Percentiles rank a stretch among this genome's conserved stretches.
Conservation (phyloP, 331 rosid genomes). For the Dryas integrifolia region DNA sequence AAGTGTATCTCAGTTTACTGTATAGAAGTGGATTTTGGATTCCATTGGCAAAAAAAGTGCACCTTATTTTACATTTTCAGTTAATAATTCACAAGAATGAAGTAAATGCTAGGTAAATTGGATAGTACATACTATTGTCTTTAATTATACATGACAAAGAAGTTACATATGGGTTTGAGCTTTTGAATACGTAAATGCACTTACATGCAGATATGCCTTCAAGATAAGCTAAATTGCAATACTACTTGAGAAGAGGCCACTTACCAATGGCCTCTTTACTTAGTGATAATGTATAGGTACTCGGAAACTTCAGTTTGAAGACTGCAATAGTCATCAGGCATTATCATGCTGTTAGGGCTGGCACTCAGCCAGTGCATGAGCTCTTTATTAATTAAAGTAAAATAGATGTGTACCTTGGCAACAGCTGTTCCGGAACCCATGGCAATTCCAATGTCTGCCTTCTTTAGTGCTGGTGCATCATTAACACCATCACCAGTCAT, state of each 20-base stretch:
- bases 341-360: neutral
- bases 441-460: slow-evolving; percentile 95
- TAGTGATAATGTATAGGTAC: neutral
- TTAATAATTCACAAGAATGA: neutral
- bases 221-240: neutral
- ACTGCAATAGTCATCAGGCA: neutral
- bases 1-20: neutral
- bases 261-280: neutral
- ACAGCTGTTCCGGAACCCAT: slow-evolving; percentile 99
- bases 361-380: slow-evolving; percentile 2
- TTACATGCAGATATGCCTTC: neutral
- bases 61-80: neutral
- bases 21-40: neutral
- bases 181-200: neutral
- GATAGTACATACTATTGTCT: neutral
- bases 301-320: slow-evolving; percentile 8
- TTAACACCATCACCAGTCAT: slow-evolving; percentile 99
- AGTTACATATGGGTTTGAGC: neutral
- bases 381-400: neutral
- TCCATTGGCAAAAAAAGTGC: neutral
- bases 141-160: neutral
- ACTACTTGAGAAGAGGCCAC: slow-evolving; percentile 7
- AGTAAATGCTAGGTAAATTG: no score
- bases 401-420: slow-evolving; percentile 64
- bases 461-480: slow-evolving; percentile 97